These are phyloP conservation scores for Mortierella sp. DNA, from an alignment of 371 early-diverging fungal species.

Conservation along the genomic window DNA sequence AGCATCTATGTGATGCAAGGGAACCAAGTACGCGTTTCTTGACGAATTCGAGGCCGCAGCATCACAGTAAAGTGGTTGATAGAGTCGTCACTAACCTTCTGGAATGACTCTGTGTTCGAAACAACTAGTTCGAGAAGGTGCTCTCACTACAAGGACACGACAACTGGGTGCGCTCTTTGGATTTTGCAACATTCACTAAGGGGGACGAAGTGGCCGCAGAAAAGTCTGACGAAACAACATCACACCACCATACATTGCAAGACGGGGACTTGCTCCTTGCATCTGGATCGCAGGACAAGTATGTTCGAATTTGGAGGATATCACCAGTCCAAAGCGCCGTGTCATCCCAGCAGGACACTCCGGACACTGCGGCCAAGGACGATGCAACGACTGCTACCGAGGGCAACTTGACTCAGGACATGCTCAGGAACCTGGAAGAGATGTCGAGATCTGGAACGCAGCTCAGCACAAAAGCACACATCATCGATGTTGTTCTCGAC, in stretches of 20 bases:
- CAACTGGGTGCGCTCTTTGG: conserved; percentile 91
- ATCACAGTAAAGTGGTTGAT: not conserved
- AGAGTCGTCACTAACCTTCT: not conserved
- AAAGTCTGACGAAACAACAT: conserved; percentile 13
- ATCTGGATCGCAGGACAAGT: conserved; percentile 91
- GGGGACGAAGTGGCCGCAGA: conserved; percentile 39
- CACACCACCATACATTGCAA: conserved; percentile 63
- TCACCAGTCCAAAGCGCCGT: conserved; percentile 51
- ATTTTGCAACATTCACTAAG: conserved; percentile 74
- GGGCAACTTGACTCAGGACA: conserved; percentile 54
- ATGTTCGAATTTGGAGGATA: conserved; percentile 92
- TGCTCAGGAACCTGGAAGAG: conserved; percentile 65
- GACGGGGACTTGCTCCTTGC: conserved; percentile 88
- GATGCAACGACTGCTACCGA: conserved; percentile 15
- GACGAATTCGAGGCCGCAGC: conserved; percentile 1
- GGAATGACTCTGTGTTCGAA: not conserved
- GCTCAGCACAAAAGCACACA: conserved; percentile 84
- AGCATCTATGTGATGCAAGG: conserved; percentile 45
- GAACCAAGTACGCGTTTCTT: conserved; percentile 22
- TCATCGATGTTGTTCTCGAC: conserved; percentile 62
- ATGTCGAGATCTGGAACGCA: conserved; percentile 67
- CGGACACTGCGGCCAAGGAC: too few species aligned
- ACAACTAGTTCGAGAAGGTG: conserved; percentile 67
- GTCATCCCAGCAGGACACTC: conserved; percentile 2
- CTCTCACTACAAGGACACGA: conserved; percentile 88